These are phyloP conservation scores for Inga leiocalycina DNA, from an alignment of 306 rosid species.

Conservation along the genomic window DNA sequence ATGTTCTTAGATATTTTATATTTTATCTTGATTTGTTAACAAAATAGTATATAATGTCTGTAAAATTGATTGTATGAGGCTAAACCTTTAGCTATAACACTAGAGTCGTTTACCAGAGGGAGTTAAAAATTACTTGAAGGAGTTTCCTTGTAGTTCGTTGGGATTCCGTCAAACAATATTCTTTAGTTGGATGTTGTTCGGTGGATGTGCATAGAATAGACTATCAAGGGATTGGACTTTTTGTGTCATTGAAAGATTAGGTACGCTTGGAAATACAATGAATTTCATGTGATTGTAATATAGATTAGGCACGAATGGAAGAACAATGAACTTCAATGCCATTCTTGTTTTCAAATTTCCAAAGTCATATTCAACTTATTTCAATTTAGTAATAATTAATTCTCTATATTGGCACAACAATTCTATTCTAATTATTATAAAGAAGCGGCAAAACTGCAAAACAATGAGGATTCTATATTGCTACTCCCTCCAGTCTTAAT, in stretches of 20 bases:
- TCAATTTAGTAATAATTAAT: neutral
- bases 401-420: neutral
- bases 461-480: too few relatives aligned
- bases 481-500: too few relatives aligned
- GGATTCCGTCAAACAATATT: neutral
- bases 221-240: neutral
- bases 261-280: neutral
- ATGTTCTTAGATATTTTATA: too few relatives aligned
- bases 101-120: neutral
- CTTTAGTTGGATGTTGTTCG: neutral
- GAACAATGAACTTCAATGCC: neutral
- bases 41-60: neutral
- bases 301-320: too few relatives aligned
- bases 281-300: neutral
- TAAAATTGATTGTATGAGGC: neutral
- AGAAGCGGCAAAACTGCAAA: neutral
- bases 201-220: neutral
- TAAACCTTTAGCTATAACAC: neutral
- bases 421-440: neutral
- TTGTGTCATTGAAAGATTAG: neutral
- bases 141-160: too few relatives aligned
- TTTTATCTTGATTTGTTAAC: neutral
- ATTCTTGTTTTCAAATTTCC: neutral
- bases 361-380: neutral
- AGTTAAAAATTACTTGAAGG: neutral